Percentiles rank a stretch among this genome's conserved stretches.
Conservation (phyloP, 352 stramenopile genomes). For the Phytophthora pluvialis region DNA sequence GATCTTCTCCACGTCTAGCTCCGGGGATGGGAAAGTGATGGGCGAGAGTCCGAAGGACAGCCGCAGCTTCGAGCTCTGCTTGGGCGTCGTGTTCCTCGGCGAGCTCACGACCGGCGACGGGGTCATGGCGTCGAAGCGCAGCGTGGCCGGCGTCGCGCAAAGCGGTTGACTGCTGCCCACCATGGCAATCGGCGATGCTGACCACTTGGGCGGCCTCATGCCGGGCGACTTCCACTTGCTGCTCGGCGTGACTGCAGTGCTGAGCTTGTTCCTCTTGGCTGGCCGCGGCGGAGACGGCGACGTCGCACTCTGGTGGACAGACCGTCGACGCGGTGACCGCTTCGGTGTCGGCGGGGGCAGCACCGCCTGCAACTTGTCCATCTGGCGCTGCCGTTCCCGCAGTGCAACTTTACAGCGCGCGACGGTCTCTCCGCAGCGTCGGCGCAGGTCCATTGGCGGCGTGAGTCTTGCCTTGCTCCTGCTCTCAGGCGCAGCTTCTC, state of each 20-base stretch:
- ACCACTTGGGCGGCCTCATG: constrained; percentile 34
- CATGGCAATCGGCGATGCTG: constrained; percentile 34
- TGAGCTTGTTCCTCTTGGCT: constrained; percentile 20
- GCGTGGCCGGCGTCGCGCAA: constrained; percentile 16
- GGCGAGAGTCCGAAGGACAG: constrained; percentile 57
- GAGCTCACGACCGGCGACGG: constrained; percentile 25
- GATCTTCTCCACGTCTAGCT: constrained; percentile 26
- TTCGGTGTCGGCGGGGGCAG: constrained; percentile 17
- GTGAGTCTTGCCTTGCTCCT: constrained; percentile 2
- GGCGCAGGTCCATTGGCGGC: constrained; percentile 41
- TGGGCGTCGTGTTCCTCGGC: constrained; percentile 13
- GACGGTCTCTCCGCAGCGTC: constrained; percentile 49
- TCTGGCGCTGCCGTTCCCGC: constrained; percentile 48
- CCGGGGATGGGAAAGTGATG: constrained; percentile 39
- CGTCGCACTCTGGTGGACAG: constrained; percentile 14
- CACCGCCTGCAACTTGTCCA: constrained; percentile 43
- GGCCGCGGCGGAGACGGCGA: constrained; percentile 17
- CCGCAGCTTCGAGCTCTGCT: constrained; percentile 23
- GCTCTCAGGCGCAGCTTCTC: neutral
- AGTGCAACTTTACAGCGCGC: constrained; percentile 44
- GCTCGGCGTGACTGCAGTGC: constrained; percentile 1
- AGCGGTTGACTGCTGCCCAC: constrained; percentile 14
- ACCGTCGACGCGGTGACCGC: constrained; percentile 5
- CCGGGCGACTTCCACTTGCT: constrained; percentile 22
- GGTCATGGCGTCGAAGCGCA: constrained; percentile 22